These are phyloP conservation scores for Mycena rosella DNA, from an alignment of 768 basidiomycete species.

Conservation along the genomic window DNA sequence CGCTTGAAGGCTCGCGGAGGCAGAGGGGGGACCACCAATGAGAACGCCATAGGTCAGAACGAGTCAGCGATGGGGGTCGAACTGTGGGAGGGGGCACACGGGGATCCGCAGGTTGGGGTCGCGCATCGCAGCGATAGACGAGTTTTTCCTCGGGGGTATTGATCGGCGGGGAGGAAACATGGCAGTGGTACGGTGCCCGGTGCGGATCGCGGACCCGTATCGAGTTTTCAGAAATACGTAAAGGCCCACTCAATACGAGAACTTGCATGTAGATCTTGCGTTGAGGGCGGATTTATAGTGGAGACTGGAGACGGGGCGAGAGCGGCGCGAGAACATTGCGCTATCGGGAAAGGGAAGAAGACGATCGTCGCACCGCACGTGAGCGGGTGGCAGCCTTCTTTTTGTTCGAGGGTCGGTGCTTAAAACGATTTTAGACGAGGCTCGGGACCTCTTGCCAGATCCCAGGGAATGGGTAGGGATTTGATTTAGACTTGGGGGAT, in stretches of 20 bases:
- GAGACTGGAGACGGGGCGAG: neutral
- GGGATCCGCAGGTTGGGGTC: slow-evolving; percentile 23
- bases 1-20: neutral
- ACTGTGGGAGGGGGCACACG: slow-evolving; percentile 25
- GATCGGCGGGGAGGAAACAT: slow-evolving; percentile 5
- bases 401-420: slow-evolving; percentile 30
- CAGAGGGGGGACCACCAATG: neutral
- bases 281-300: slow-evolving; percentile 3
- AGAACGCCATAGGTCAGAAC: neutral
- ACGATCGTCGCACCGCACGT: slow-evolving; percentile 12
- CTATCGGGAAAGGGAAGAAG: neutral
- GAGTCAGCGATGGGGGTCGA: slow-evolving; percentile 2
- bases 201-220: neutral
- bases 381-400: neutral
- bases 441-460: slow-evolving; percentile 9
- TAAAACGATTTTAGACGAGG: slow-evolving; percentile 22
- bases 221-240: neutral
- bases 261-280: neutral
- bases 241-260: neutral
- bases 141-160: slow-evolving; percentile 25
- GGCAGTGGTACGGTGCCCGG: too few relatives aligned
- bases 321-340: too few relatives aligned
- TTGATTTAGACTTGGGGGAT: slow-evolving; percentile 20
- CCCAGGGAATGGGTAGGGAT: slow-evolving; percentile 31
- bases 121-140: slow-evolving; percentile 11